Conservation (phyloP, 768 basidiomycete species). For the Astraeus odoratus region DNA sequence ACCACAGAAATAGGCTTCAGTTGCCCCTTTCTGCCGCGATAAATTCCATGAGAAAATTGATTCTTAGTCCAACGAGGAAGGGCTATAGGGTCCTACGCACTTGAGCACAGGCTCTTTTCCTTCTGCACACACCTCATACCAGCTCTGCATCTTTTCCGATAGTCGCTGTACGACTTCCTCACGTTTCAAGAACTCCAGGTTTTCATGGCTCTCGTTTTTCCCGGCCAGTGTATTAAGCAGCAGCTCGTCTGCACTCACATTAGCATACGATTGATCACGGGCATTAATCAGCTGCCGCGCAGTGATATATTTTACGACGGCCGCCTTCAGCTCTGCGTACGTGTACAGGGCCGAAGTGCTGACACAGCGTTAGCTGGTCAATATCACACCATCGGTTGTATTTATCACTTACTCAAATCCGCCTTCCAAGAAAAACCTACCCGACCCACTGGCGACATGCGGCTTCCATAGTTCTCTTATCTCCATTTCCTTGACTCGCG, state of each 20-base stretch:
- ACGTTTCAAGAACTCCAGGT: conserved; percentile 53
- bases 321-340: conserved; percentile 45
- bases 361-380: not conserved
- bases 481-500: conserved; percentile 42
- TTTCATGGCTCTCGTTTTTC: conserved; percentile 25
- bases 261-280: conserved; percentile 61
- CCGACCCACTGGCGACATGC: conserved; percentile 37
- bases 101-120: conserved; percentile 52
- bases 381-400: not conserved
- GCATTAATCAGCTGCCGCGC: conserved; percentile 57
- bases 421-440: conserved; percentile 56
- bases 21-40: conserved; percentile 58
- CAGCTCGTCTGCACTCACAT: conserved; percentile 44
- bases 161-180: conserved; percentile 55
- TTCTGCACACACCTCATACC: conserved; percentile 57
- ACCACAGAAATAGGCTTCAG: conserved; percentile 63
- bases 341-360: conserved; percentile 53
- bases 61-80: not conserved
- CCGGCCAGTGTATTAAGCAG: conserved; percentile 31
- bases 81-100: too few relatives aligned
- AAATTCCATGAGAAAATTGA: not conserved
- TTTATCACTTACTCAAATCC: conserved; percentile 49
- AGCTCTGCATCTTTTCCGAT: conserved; percentile 63
- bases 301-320: conserved; percentile 59
- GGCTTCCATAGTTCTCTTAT: conserved; percentile 77